Base-by-base conservation (phyloP, 75 land plant genomes). In the Sequoia sempervirens region DNA sequence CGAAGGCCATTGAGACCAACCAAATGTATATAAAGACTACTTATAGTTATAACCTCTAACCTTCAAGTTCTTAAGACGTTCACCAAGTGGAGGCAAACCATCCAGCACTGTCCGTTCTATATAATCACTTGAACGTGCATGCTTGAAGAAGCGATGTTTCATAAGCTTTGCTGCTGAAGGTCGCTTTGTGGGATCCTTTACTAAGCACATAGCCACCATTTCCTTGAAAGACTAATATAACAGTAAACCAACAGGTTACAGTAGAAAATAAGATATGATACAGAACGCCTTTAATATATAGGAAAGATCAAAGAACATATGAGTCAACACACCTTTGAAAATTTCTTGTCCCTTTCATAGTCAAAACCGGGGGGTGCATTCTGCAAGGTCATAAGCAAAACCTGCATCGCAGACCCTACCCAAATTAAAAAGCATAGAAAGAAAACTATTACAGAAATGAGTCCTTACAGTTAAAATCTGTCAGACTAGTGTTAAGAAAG, bases 361-460 rank as follows among this genome's bases (percentile, higher is more conserved):
- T 97, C 96, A 75, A 97, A 94, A 66, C 98, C 95, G 38, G 99
- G 99, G 36, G 99, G 99, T 78, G 99, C 96, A 90, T 94, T 94
- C 85, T 97, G 99, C 90, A 97, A 87, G 26, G 99, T 97, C 99
- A 97, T 96, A 40, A 97, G 89, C 85, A 97, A 86, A 20, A 97
- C 99, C 99, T 97, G 90, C 70, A 54, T 80, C 34, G 23, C 2
- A n/a, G 34, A 47, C 41, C 23, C 73, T 54, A 46, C 53, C 84
- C 38, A 30, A 69, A 75, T 10, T 37, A 20, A n/a, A 37, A 26
- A 82, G 9, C 4, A 81, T 28, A 26, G 70, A 81, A 38, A 78
- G 46, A 8, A 41, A 43, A 43, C 11, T 2, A 12, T 9, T n/a
- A 28, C 23, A 78, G 12, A 26, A 12, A 41, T 28, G 14, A 45